Evolutionary conservation across 257 asterid genomes (phyloP).

Genomic region (Plantago major): DNA sequence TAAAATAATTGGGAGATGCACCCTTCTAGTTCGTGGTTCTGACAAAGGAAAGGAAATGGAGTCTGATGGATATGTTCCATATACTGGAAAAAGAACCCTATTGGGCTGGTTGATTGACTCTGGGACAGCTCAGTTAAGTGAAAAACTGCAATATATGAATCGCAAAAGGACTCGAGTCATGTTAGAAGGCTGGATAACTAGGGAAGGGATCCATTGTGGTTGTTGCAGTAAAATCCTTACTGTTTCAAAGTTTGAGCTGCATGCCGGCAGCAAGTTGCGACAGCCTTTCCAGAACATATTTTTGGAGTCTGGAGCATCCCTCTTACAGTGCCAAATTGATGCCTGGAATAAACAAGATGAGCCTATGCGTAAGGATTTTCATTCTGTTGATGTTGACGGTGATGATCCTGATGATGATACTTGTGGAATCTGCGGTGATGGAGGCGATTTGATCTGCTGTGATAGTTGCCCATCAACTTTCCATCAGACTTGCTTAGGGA

Average conservation of each 20-base stretch:
- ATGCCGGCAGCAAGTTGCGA: slow-evolving; percentile 89
- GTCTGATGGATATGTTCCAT: slow-evolving; percentile 69
- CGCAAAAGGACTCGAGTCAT: slow-evolving; percentile 62
- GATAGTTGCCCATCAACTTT: slow-evolving; percentile 97
- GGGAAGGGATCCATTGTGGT: slow-evolving; percentile 95
- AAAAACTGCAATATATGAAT: slow-evolving; percentile 92
- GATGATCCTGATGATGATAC: slow-evolving; percentile 97
- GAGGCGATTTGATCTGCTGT: slow-evolving; percentile 96
- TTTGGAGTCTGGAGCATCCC: slow-evolving; percentile 80
- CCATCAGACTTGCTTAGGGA: slow-evolving; percentile 82
- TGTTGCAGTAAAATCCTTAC: slow-evolving; percentile 96
- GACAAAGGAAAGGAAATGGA: slow-evolving; percentile 56
- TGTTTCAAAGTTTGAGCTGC: slow-evolving; percentile 91
- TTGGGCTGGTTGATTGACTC: slow-evolving; percentile 87
- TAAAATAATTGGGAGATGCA: slow-evolving; percentile 72
- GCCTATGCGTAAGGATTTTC: slow-evolving; percentile 47
- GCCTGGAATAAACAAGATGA: slow-evolving; percentile 90
- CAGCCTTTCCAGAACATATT: slow-evolving; percentile 81
- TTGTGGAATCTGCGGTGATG: slow-evolving; percentile 93
- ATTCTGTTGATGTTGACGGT: slow-evolving; percentile 53
- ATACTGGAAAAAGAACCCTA: slow-evolving; percentile 78
- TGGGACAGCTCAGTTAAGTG: slow-evolving; percentile 58
- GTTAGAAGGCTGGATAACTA: slow-evolving; percentile 96
- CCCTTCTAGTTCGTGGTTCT: slow-evolving; percentile 69
- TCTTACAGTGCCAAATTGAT: slow-evolving; percentile 81